Base-by-base conservation (phyloP, 352 stramenopile species). In the Pythium graminicola region DNA sequence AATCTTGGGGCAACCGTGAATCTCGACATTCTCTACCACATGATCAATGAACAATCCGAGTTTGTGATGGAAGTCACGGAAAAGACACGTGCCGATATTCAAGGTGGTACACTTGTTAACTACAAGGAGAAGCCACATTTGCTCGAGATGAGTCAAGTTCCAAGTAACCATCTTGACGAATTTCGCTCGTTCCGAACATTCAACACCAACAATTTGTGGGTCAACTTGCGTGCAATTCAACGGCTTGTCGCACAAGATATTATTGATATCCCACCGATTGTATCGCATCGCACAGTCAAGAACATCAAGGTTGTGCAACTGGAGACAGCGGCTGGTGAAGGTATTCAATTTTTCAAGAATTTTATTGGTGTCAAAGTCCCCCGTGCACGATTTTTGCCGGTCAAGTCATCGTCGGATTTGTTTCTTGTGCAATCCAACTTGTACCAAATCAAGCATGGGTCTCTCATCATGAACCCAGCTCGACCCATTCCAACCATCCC, bases 131-230 rank as follows among this genome's bases (percentile, higher is more conserved):
- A 96, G 45, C 86, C 98, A 28, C 95, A 99, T 62, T 79, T 99
- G 57, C 76, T 98, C 23, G 97, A 99, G 76, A 96, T 91, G 47
- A 97, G 95, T 33, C 97, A 99, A 75, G 98, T 98, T 60, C 86
- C 95, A 6, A 71, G 91, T 20, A 80, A 97, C 39, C 94, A 99
- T 63, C 86, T 99, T 73, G 81, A 85, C 40, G 81, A 93, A 36
- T 99, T 99, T 55, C 77, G 82, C 20, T 82, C 80, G 54, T 98
- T 99, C 67, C 76, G 90, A 43, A 98, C 93, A 53, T 99, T 99
- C 83, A 99, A 99, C 73, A 99, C 97, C 46, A 99, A 99, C 75
- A 99, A 99, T 62, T 70, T 99, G 17, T 99, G 97, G 97, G 96
- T 99, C 36, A 97, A 97, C 57, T 62, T 99, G 32, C 95, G 98